phyloP scores from a whole-genome alignment of 2,329 filamentous ascomycete genomes.

The Cytospora mali region DNA sequence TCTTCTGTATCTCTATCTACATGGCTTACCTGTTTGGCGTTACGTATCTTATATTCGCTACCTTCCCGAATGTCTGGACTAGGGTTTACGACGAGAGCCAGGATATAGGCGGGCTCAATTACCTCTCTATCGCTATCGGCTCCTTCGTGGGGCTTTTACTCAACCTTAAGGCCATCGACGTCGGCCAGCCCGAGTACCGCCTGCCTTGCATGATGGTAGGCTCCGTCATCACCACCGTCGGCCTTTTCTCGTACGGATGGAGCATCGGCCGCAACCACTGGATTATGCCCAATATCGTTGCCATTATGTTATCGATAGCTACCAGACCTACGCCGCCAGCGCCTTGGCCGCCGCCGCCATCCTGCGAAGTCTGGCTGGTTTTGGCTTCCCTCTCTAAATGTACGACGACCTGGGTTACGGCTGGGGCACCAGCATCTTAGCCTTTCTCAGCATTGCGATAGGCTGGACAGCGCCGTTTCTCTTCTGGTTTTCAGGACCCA shows the following conservation, averaged over 20 bases:
- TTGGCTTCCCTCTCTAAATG: conserved; percentile 52
- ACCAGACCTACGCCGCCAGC: conserved; percentile 47
- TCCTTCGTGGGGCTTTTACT: conserved; percentile 41
- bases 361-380: conserved; percentile 50
- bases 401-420: conserved; percentile 44
- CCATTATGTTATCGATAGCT: conserved; percentile 50
- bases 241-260: conserved; percentile 51
- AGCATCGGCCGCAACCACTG: conserved; percentile 47
- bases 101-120: conserved; percentile 41
- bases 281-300: conserved; percentile 49
- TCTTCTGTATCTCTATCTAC: conserved; percentile 53
- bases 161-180: conserved; percentile 47
- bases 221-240: conserved; percentile 45
- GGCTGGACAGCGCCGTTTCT: conserved; percentile 52
- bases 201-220: conserved; percentile 58
- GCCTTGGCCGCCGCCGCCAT: conserved; percentile 48
- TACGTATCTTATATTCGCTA: conserved; percentile 57
- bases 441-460: conserved; percentile 54
- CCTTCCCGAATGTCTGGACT: conserved; percentile 51
- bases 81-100: conserved; percentile 37
- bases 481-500: conserved; percentile 44
- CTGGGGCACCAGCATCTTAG: conserved; percentile 51
- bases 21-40: conserved; percentile 52
- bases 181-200: conserved; percentile 46
- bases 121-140: conserved; percentile 41